Evolutionary conservation across 257 asterid species (phyloP).

Genomic region (Petunia axillaris): DNA sequence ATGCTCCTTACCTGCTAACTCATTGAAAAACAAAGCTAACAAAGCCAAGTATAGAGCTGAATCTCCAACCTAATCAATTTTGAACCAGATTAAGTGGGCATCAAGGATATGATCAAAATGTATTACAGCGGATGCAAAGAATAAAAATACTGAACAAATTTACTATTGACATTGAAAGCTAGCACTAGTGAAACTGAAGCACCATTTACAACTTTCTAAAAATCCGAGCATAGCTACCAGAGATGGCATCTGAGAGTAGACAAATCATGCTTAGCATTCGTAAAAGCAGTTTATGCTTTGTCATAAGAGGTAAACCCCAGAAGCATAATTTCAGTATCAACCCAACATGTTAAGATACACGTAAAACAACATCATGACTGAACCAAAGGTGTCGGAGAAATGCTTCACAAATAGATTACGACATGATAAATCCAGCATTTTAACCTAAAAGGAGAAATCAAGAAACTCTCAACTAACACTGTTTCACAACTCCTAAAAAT

Average conservation of each 20-base stretch:
- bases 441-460: not conserved
- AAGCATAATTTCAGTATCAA: not conserved
- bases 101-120: slow-evolving; percentile 10
- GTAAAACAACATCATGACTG: slow-evolving; percentile 22
- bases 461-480: not conserved
- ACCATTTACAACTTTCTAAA: not conserved
- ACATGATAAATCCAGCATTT: not conserved
- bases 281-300: not conserved
- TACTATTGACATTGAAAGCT: not conserved
- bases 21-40: slow-evolving; percentile 78
- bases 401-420: not conserved
- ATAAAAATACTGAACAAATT: not conserved
- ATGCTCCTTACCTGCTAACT: slow-evolving; percentile 66
- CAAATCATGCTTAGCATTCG: not conserved
- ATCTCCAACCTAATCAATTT: slow-evolving; percentile 77
- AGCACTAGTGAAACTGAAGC: slow-evolving; percentile 13
- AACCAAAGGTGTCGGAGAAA: not conserved
- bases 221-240: slow-evolving; percentile 11
- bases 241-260: not conserved
- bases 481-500: not conserved
- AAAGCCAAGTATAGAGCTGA: slow-evolving; percentile 91
- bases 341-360: not conserved
- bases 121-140: not conserved
- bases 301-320: not conserved
- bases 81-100: slow-evolving; percentile 23